Evolutionary conservation across 495 filamentous ascomycete genomes (phyloP).

Genomic region (Halenospora varia): DNA sequence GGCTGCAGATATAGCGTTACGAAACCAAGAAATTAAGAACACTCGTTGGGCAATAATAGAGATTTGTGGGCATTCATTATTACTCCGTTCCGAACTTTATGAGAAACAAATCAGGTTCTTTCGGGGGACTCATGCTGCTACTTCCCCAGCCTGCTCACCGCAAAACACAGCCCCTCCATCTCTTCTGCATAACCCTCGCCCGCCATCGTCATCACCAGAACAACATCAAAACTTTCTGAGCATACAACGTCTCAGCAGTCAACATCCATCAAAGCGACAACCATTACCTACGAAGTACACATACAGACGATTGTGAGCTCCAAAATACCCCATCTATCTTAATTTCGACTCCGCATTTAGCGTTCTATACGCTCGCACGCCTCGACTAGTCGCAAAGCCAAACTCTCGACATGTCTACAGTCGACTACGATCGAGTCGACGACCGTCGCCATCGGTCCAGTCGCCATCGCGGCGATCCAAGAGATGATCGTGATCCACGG

Average conservation of each 20-base stretch:
- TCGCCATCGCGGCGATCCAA: constrained; percentile 29
- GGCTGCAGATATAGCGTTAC: too few relatives aligned
- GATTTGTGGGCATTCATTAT: neutral
- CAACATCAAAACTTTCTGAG: neutral
- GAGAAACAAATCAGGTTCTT: neutral
- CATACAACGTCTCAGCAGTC: neutral
- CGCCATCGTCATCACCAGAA: neutral
- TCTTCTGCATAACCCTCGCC: neutral
- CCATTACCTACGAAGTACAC: too few relatives aligned
- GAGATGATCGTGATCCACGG: constrained; percentile 35
- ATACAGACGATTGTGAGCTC: too few relatives aligned
- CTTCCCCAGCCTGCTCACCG: neutral
- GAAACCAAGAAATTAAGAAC: neutral
- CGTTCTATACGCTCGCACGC: too few relatives aligned
- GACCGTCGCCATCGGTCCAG: constrained; percentile 14
- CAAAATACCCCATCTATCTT: too few relatives aligned
- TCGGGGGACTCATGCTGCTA: neutral
- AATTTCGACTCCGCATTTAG: neutral
- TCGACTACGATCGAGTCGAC: constrained; percentile 22
- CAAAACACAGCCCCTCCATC: neutral
- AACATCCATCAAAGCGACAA: neutral
- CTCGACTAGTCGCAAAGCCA: neutral
- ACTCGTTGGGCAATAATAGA: neutral
- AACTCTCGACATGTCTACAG: constrained; percentile 9
- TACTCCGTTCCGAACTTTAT: neutral